Evolutionary conservation across 2,329 filamentous ascomycete species (phyloP).

Genomic region (Teratosphaeria gauchensis): DNA sequence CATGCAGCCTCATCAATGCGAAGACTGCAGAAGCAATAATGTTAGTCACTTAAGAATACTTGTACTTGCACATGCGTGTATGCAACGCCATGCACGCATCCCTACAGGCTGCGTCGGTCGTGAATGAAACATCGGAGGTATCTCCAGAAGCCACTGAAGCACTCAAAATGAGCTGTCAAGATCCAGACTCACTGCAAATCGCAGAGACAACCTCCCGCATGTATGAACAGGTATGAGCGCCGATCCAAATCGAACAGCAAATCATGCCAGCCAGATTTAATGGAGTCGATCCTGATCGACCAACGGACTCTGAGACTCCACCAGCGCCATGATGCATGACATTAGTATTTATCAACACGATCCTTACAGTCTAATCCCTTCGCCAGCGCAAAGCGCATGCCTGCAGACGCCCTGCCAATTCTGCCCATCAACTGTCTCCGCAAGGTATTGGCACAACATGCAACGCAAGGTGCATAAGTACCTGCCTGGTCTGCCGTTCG

Average conservation of each 20-base stretch:
- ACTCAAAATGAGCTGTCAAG: not conserved
- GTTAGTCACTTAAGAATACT: not conserved
- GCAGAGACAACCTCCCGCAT: not conserved
- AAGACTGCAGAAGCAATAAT: not conserved
- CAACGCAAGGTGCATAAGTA: not conserved
- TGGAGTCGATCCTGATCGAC: not conserved
- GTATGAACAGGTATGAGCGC: not conserved
- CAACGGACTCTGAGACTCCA: not conserved
- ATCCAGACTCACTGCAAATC: not conserved
- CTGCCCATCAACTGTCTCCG: not conserved
- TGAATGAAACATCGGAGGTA: not conserved
- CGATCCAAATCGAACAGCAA: not conserved
- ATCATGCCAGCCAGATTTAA: too few relatives aligned
- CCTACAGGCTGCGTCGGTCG: not conserved
- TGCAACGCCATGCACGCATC: not conserved
- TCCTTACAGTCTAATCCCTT: not conserved
- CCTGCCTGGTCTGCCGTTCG: not conserved
- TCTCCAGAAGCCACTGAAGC: not conserved
- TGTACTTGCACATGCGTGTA: not conserved
- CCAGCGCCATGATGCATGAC: not conserved
- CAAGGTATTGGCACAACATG: not conserved
- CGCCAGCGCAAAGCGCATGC: not conserved
- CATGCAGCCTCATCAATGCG: not conserved
- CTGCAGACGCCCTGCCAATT: not conserved
- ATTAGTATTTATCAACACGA: not conserved